Conservation (phyloP, 1,284 basidiomycete genomes). For the Sanghuangporus weigelae region DNA sequence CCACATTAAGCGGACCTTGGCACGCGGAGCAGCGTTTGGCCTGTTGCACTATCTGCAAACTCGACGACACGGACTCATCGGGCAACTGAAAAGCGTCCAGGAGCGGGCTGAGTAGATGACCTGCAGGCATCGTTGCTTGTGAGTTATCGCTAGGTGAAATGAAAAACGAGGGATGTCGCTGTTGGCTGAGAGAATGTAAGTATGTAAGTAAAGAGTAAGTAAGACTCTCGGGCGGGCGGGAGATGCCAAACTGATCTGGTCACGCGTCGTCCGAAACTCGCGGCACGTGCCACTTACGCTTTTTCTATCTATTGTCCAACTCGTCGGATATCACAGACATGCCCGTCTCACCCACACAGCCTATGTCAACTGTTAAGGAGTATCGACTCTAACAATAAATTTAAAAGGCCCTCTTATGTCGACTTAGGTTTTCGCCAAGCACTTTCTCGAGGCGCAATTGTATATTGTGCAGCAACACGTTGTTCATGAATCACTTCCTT, state of each 20-base stretch:
- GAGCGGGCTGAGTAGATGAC: constrained; percentile 23
- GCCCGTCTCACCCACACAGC: not conserved
- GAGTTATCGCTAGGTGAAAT: constrained; percentile 8
- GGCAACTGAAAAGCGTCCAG: constrained; percentile 20
- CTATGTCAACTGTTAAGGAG: too few relatives aligned
- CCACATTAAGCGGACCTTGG: constrained; percentile 19
- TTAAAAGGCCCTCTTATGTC: too few relatives aligned
- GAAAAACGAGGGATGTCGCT: constrained; percentile 10
- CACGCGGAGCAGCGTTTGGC: constrained; percentile 23
- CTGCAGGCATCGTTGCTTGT: constrained; percentile 30
- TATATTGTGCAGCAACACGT: too few relatives aligned
- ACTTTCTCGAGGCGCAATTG: too few relatives aligned
- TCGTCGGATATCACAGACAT: too few relatives aligned
- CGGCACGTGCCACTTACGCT: not conserved
- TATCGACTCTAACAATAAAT: too few relatives aligned
- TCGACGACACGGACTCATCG: constrained; percentile 9
- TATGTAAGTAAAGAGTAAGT: not conserved
- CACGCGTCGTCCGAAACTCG: not conserved
- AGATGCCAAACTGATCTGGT: not conserved
- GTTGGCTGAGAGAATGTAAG: not conserved
- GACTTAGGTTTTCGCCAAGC: too few relatives aligned
- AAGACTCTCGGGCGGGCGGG: not conserved
- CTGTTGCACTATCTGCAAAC: constrained; percentile 5
- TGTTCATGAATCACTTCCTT: too few relatives aligned
- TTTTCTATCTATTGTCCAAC: not conserved